Evolutionary conservation across 2,329 filamentous ascomycete genomes (phyloP), one percentile per base, ranked within the genome.

Genomic region (Seiridium unicorne): DNA sequence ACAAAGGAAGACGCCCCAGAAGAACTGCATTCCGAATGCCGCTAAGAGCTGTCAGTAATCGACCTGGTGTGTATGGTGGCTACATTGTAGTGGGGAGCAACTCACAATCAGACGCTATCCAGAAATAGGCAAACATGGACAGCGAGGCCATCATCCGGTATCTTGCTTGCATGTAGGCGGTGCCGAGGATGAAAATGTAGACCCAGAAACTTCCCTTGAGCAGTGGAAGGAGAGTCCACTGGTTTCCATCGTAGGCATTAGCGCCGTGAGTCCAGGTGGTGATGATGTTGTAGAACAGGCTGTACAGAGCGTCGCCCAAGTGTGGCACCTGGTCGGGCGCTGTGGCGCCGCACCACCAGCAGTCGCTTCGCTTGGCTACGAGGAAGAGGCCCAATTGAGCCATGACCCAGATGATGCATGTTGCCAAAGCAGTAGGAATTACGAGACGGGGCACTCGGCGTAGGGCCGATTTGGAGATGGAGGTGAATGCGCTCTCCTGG

Each of bases 1-100:
- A 38, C 84, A 82, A 36, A 89, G 76, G 67, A 88, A 83, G 66
- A 85, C 84, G 62, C 86, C 86, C 61, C 82, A 82, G 71, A 86
- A 84, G 68, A 87, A 83, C 70, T 86, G 86, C 73, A 84, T 81
- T 54, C 82, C 81, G 61, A 84, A 84, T 42, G 70, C 69, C 58
- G 70, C 70, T 73, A 42, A n/a, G 8, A 11, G 35, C 9, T 42
- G 32, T 11, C 5, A 35, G n/a, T 3, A n/a, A 6, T 3, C 67
- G 58, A 69, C 68, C 49, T 44, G 34, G 26, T 5, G 36, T 26
- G 18, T 26, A 26, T 26, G 18, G 18, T 26, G 3, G 11, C 34
- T 10, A 34, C 38, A 11, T 4, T 11, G 3, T 26, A 7, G 9
- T 34, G 2, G 46, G 1, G 54, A 4, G 10, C 46, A 18, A 70